Evolutionary conservation across 2,329 filamentous ascomycete species (phyloP), one percentile per base, ranked within the genome.

Genomic region (Venturia aucupariae): DNA sequence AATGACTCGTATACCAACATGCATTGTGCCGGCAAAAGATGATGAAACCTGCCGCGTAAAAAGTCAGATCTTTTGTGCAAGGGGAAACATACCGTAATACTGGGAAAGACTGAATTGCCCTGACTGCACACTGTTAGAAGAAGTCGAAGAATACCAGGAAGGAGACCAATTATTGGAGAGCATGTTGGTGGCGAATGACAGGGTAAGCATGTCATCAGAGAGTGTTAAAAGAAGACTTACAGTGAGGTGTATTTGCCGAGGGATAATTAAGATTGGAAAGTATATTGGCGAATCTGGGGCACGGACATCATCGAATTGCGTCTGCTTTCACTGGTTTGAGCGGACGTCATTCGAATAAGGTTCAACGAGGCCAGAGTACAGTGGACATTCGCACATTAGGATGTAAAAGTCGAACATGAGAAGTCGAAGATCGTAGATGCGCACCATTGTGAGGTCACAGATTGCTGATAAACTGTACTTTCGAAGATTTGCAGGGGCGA

Each of bases 371-470:
- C 51, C 51, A 57, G 30, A 57, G 17, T 35, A 57, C 30, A 32
- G 8, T 32, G 51, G 51, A 57, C 30, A 57, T 6, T 55, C 48
- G 48, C 48, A 32, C 8, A 35, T 57, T n/a, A 57, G 30, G 24
- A 35, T 57, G 51, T 54, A 15, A 57, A 57, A 8, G 51, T 57
- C 51, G 51, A 57, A 35, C 30, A 57, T 35, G 51, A 24, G 30
- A 57, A 35, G 51, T 57, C 51, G 51, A 57, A 57, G 30, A 57
- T 30, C 51, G 51, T 35, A 15, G 10, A 15, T 27, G 51, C 15
- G 51, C 51, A 35, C 51, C 51, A 57, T 32, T 57, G 51, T 35
- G 30, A 57, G 51, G 51, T 57, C 51, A 57, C 51, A 15, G 51
- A 22, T 35, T 57, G 51, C 10, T 35, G 51, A 51, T 35, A 35